A percentile compares a stretch with the other conserved stretches of the same genome.
These are phyloP conservation scores for Bonia amplexicaulis DNA, from an alignment of 176 grass and related monocot genomes.

Conservation along the genomic window DNA sequence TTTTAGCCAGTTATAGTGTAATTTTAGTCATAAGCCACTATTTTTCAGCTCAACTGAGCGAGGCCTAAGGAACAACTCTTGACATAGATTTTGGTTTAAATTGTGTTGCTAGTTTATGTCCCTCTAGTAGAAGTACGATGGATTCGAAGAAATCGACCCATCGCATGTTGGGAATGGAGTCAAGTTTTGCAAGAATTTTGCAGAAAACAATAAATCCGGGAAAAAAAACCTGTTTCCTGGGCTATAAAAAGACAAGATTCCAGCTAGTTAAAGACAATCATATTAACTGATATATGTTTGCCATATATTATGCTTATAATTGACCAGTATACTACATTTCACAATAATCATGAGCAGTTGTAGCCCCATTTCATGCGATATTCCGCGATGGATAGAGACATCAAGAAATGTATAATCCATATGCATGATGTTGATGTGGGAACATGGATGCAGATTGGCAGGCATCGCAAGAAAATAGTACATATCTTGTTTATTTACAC, in stretches of 20 bases:
- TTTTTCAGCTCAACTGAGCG: too few relatives aligned
- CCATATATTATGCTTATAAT: neutral
- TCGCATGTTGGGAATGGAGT: neutral
- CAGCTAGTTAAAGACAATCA: neutral
- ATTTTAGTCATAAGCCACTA: too few relatives aligned
- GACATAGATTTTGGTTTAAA: neutral
- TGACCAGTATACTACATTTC: neutral
- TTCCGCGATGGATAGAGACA: neutral
- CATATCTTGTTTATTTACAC: neutral
- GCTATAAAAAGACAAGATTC: neutral
- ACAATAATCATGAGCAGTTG: neutral
- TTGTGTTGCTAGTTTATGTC: neutral
- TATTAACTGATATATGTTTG: neutral
- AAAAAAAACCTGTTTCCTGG: neutral
- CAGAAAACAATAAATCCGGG: neutral
- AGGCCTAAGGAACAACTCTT: too few relatives aligned
- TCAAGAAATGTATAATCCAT: neutral
- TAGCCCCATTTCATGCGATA: neutral
- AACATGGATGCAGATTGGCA: neutral
- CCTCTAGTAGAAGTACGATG: neutral
- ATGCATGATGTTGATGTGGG: neutral
- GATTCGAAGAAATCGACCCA: neutral
- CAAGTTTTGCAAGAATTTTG: neutral
- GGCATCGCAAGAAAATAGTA: neutral
- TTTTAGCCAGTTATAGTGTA: too few relatives aligned